phyloP scores from a whole-genome alignment of 148 eudicot genomes.

The Dianthus caryophyllus region DNA sequence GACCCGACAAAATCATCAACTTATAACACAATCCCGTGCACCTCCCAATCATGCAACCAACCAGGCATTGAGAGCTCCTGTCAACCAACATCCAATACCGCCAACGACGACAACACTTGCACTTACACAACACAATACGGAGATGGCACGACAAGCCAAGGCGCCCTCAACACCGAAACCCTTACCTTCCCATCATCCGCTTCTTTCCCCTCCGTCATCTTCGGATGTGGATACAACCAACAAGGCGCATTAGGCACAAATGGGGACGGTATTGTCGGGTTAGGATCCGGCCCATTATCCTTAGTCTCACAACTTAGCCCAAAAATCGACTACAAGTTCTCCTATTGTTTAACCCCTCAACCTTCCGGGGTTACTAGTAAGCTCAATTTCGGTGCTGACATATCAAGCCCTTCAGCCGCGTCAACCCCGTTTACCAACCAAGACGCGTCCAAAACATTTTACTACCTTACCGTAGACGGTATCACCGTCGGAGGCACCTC shows the following conservation, averaged over 20 bases:
- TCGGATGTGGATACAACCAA: slow-evolving; percentile 37
- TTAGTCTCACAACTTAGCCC: slow-evolving; percentile 38
- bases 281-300: slow-evolving; percentile 33
- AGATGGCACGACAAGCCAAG: slow-evolving; percentile 19
- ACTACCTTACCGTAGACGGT: slow-evolving; percentile 18
- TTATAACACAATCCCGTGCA: slow-evolving; percentile 24
- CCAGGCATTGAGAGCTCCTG: slow-evolving; percentile 16
- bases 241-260: slow-evolving; percentile 5
- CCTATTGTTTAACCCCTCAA: slow-evolving; percentile 37
- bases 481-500: background rate
- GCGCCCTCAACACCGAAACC: slow-evolving; percentile 19
- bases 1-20: slow-evolving; percentile 31
- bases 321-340: slow-evolving; percentile 34
- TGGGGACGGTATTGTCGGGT: slow-evolving; percentile 39
- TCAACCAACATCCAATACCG: background rate
- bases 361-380: slow-evolving; percentile 22
- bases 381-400: slow-evolving; percentile 30
- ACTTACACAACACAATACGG: slow-evolving; percentile 15
- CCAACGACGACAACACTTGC: background rate
- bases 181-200: slow-evolving; percentile 13
- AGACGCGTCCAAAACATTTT: slow-evolving; percentile 14
- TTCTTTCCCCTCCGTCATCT: slow-evolving; percentile 1
- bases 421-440: slow-evolving; percentile 26
- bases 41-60: slow-evolving; percentile 17
- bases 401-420: slow-evolving; percentile 11